A percentile compares a stretch with the other conserved stretches of the same genome.
These are phyloP conservation scores for Penicillium brevicompactum DNA, from an alignment of 2,329 filamentous ascomycete genomes.

Conservation along the genomic window DNA sequence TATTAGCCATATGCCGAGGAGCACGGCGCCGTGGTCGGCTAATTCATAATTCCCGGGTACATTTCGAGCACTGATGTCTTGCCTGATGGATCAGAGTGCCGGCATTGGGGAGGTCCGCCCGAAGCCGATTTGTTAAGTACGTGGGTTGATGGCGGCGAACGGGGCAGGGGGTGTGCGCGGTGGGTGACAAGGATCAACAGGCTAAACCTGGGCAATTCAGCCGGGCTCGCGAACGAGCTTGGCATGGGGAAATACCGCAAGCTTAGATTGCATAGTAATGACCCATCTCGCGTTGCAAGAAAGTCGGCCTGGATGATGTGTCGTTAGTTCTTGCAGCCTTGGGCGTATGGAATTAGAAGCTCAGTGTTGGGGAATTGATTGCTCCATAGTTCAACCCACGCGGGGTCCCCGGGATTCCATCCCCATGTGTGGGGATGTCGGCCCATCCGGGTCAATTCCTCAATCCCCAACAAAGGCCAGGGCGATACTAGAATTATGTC, in stretches of 20 bases:
- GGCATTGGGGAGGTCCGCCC: neutral
- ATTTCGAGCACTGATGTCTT: neutral
- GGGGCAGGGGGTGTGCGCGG: neutral
- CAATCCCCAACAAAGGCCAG: neutral
- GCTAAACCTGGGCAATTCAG: constrained; percentile 6
- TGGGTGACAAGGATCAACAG: neutral
- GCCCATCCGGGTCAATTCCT: neutral
- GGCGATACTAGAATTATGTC: too few relatives aligned
- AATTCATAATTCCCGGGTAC: neutral
- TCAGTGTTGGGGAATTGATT: neutral
- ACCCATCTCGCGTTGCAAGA: neutral
- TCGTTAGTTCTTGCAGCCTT: neutral
- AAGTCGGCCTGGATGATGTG: too few relatives aligned
- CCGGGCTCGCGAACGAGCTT: neutral
- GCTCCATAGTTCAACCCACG: neutral
- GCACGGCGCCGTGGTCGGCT: neutral
- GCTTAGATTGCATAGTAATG: neutral
- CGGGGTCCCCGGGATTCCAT: constrained; percentile 8
- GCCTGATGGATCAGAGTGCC: neutral
- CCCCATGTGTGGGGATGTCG: neutral
- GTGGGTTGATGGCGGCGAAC: neutral
- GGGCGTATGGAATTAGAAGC: neutral
- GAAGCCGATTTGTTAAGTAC: neutral
- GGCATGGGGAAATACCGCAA: neutral
- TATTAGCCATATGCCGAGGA: neutral